phyloP scores from a whole-genome alignment of 78 protist genomes.

The Pigoraptor vietnamica region DNA sequence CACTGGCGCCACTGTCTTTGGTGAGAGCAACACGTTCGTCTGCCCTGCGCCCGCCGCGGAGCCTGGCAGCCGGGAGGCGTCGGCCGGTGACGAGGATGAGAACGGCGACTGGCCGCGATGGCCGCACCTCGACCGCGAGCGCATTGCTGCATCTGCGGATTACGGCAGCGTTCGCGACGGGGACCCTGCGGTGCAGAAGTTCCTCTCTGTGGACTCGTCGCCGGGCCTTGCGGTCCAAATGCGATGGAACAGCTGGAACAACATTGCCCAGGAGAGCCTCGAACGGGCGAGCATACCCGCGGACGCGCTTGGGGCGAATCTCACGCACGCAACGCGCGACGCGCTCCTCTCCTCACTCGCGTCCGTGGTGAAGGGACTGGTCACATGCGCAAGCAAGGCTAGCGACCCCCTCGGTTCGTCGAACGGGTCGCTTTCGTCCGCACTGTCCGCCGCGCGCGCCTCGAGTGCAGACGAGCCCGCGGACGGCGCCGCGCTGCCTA shows the following conservation, averaged over 20 bases:
- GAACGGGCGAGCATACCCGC: not conserved
- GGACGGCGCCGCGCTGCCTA: not conserved
- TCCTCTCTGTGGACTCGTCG: not conserved
- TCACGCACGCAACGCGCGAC: not conserved
- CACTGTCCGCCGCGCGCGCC: not conserved
- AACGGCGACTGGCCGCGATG: not conserved
- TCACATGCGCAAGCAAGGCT: not conserved
- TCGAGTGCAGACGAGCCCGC: not conserved
- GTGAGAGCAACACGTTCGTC: not conserved
- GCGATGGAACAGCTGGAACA: not conserved
- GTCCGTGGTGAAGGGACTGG: not conserved
- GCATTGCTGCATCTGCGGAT: not conserved
- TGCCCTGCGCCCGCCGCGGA: not conserved
- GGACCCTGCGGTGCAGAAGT: not conserved
- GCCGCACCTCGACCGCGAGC: not conserved
- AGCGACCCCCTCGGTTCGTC: not conserved
- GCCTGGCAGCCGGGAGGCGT: not conserved
- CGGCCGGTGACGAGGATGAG: not conserved
- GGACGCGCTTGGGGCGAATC: not conserved
- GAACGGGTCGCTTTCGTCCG: not conserved
- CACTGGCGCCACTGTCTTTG: not conserved
- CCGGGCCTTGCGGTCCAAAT: not conserved
- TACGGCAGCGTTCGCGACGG: not conserved
- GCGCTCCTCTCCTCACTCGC: not conserved
- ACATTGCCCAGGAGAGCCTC: not conserved